These are phyloP conservation scores for Fusarium guadeloupense DNA, from an alignment of 2,329 filamentous ascomycete genomes.

Conservation along the genomic window DNA sequence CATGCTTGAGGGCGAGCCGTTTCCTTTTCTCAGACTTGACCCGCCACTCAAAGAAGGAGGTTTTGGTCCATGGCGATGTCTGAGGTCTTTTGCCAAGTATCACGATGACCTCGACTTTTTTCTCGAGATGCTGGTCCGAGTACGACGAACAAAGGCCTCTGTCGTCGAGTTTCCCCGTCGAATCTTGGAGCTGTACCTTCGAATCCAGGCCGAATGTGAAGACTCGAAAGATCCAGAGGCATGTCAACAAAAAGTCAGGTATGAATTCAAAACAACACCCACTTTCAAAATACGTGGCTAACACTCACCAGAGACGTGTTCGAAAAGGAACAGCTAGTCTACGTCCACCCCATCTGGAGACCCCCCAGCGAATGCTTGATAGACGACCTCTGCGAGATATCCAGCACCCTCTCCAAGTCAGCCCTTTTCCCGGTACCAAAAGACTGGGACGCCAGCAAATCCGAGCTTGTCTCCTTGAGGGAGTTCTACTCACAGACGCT, in stretches of 20 bases:
- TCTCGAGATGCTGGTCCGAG: constrained; percentile 34
- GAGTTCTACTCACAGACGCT: constrained; percentile 37
- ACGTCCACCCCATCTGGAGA: constrained; percentile 37
- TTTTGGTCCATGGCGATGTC: constrained; percentile 32
- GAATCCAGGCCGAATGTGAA: constrained; percentile 37
- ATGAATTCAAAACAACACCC: neutral
- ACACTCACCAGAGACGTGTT: constrained; percentile 18
- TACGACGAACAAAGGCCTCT: constrained; percentile 24
- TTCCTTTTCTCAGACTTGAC: constrained; percentile 37
- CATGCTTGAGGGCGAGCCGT: constrained; percentile 36
- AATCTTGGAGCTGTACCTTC: constrained; percentile 38
- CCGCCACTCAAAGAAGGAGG: constrained; percentile 31
- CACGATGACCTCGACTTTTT: constrained; percentile 36
- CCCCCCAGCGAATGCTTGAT: constrained; percentile 36
- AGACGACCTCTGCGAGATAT: constrained; percentile 34
- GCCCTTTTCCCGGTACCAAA: constrained; percentile 34
- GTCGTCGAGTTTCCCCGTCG: constrained; percentile 36
- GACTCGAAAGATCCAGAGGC: constrained; percentile 18
- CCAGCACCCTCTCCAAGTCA: constrained; percentile 36
- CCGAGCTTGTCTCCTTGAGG: constrained; percentile 32
- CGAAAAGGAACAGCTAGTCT: constrained; percentile 36
- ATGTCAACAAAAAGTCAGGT: constrained; percentile 33
- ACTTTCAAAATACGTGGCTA: neutral
- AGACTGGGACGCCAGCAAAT: constrained; percentile 38
- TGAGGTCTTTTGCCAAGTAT: constrained; percentile 28